Evolutionary conservation across 345 rosid genomes (phyloP).

Genomic region (Clausena lansium): DNA sequence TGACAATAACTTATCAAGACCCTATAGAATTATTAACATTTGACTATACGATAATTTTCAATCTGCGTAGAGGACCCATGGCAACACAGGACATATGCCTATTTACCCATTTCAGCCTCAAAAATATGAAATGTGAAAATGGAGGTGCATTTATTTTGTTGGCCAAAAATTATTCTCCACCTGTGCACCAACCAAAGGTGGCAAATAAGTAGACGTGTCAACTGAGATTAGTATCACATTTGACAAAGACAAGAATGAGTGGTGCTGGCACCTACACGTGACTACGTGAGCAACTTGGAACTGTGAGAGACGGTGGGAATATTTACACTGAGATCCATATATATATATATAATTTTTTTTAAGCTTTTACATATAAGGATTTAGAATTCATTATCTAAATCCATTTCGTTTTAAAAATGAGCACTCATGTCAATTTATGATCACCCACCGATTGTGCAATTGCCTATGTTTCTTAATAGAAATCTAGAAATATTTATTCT

Average conservation of each 20-base stretch:
- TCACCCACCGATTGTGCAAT: not conserved
- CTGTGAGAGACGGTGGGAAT: not conserved
- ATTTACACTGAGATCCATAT: not conserved
- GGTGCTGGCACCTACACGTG: not conserved
- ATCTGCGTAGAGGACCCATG: too few species aligned
- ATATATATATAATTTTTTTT: too few species aligned
- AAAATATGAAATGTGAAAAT: too few species aligned
- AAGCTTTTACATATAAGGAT: too few species aligned
- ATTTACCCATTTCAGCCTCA: too few species aligned
- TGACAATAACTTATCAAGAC: too few species aligned
- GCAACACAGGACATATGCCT: too few species aligned
- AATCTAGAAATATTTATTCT: not conserved
- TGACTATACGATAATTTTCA: too few species aligned
- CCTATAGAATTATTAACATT: too few species aligned
- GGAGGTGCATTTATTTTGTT: not conserved
- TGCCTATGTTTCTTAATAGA: not conserved
- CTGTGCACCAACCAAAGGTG: not conserved
- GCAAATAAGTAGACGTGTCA: not conserved
- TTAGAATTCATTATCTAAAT: not conserved
- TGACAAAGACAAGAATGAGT: not conserved
- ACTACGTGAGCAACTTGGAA: not conserved
- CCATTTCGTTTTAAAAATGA: not conserved
- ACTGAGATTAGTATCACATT: not conserved
- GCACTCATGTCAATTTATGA: not conserved
- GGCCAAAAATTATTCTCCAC: not conserved